These are phyloP conservation scores for Gossypium aridum DNA, from an alignment of 441 rosid genomes.

Conservation along the genomic window DNA sequence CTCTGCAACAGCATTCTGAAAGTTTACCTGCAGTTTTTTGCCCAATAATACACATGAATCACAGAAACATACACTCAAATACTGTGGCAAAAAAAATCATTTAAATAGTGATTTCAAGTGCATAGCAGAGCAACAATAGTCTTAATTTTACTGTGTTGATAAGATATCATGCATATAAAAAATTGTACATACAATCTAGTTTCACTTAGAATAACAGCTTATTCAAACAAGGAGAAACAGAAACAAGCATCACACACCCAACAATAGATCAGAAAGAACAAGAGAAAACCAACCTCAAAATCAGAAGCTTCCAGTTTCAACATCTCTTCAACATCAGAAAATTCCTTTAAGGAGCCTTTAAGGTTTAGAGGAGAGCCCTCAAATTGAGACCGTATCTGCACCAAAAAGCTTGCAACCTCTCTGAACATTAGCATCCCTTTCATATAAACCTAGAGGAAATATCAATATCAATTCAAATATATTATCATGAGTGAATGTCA, in stretches of 20 bases:
- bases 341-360: conserved; percentile 36
- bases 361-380: conserved; percentile 41
- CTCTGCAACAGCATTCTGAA: conserved; percentile 35
- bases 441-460: conserved; percentile 41
- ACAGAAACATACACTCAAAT: neutral
- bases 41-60: neutral
- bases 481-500: neutral
- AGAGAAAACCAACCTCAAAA: conserved; percentile 60
- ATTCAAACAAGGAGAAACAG: neutral
- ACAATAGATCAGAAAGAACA: conserved; percentile 2
- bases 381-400: conserved; percentile 41
- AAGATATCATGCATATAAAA: neutral
- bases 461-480: conserved; percentile 7
- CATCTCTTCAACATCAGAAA: conserved; percentile 61
- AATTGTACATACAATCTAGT: neutral
- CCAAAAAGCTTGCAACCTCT: conserved; percentile 50
- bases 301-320: conserved; percentile 47
- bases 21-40: conserved; percentile 30
- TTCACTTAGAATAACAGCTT: neutral
- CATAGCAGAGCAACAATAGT: neutral
- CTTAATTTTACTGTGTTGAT: neutral
- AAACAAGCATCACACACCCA: neutral
- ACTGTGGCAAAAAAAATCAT: neutral
- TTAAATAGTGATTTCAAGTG: neutral
- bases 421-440: conserved; percentile 57